Evolutionary conservation across 2,329 filamentous ascomycete genomes (phyloP).

Genomic region (Diaporthe ampelina): DNA sequence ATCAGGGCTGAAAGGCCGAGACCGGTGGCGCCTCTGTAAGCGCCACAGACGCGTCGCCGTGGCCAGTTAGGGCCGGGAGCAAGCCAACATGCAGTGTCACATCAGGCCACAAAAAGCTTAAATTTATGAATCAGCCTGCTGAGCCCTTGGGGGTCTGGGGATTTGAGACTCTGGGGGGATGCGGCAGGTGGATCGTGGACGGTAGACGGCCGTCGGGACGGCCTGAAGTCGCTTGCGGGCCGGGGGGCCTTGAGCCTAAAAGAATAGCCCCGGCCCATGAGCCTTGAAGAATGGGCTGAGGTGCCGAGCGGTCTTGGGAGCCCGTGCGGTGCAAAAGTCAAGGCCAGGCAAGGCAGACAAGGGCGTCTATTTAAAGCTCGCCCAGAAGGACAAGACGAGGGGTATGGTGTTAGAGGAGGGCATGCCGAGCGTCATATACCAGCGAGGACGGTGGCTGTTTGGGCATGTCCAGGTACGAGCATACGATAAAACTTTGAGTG

Average conservation of each 20-base stretch:
- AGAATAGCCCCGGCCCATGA: not conserved
- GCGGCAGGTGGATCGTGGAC: not conserved
- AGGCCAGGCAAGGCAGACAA: not conserved
- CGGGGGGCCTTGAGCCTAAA: not conserved
- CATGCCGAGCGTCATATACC: not conserved
- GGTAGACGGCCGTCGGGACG: no score
- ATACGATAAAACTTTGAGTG: no score
- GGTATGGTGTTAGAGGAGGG: not conserved
- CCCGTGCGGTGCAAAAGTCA: not conserved
- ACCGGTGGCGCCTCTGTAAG: not conserved
- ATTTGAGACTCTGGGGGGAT: not conserved
- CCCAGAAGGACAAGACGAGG: not conserved
- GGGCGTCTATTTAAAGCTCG: conserved; percentile 15
- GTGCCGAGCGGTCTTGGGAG: conserved; percentile 23
- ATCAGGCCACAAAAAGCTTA: not conserved
- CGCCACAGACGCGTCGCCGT: conserved; percentile 2
- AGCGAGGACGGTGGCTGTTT: not conserved
- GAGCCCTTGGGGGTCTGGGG: not conserved
- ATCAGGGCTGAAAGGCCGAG: not conserved
- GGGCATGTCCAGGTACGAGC: not conserved
- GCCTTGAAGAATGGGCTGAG: not conserved
- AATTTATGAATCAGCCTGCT: not conserved
- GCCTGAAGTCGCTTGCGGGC: not conserved
- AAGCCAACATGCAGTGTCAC: not conserved
- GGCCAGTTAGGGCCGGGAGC: not conserved